Percentiles rank a stretch among this genome's conserved stretches.
Conservation (phyloP, 495 filamentous ascomycete genomes). For the Cryomyces minteri region DNA sequence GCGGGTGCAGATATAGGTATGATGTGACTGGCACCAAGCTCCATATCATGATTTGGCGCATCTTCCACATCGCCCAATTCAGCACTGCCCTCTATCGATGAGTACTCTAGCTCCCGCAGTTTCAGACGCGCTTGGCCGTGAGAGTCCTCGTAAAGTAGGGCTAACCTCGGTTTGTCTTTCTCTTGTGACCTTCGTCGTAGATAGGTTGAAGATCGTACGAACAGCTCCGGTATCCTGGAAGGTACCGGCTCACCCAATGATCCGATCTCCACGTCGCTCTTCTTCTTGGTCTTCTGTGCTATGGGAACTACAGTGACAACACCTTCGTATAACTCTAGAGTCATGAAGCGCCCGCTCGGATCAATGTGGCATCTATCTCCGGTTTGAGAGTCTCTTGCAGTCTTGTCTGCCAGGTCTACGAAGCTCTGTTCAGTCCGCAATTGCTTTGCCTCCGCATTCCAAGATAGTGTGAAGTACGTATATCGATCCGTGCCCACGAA, state of each 20-base stretch:
- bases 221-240: constrained; percentile 68
- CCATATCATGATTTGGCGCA: constrained; percentile 37
- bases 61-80: constrained; percentile 30
- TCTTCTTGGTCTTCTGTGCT: constrained; percentile 38
- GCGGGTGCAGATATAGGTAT: constrained; percentile 60
- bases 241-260: constrained; percentile 50
- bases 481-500: constrained; percentile 84
- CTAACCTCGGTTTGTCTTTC: constrained; percentile 52
- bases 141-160: constrained; percentile 64
- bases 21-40: constrained; percentile 57
- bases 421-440: constrained; percentile 52
- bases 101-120: constrained; percentile 35
- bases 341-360: constrained; percentile 49
- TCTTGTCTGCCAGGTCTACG: constrained; percentile 58
- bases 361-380: constrained; percentile 66
- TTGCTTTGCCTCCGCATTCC: constrained; percentile 45
- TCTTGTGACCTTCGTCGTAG: constrained; percentile 27
- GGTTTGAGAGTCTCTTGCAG: constrained; percentile 60
- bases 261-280: constrained; percentile 30
- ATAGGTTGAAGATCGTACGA: constrained; percentile 67
- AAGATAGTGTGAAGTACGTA: constrained; percentile 74
- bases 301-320: constrained; percentile 62
- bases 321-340: constrained; percentile 76
- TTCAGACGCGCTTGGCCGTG: constrained; percentile 43
- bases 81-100: constrained; percentile 20